Evolutionary conservation across 441 rosid genomes (phyloP).

Genomic region (Daphne laureola): DNA sequence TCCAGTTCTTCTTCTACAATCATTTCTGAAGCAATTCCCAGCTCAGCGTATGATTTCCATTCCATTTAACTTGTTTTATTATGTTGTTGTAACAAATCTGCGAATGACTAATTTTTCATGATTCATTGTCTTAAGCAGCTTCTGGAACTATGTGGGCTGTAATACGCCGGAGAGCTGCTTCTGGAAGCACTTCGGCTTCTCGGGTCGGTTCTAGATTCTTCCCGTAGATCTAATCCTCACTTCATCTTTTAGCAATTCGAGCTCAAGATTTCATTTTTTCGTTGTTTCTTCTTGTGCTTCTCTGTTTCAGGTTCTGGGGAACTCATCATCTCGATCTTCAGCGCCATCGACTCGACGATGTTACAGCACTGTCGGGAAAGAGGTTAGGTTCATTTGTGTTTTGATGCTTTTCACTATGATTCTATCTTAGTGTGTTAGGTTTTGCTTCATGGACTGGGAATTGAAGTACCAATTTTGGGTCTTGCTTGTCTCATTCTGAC

Average conservation of each 20-base stretch:
- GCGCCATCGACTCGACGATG: constrained; percentile 9
- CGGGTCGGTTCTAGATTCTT: constrained; percentile 17
- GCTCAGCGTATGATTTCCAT: constrained; percentile 36
- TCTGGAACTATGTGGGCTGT: constrained; percentile 28
- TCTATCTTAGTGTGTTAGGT: no score
- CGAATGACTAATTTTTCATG: neutral
- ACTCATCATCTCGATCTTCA: constrained; percentile 15
- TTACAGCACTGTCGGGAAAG: constrained; percentile 12
- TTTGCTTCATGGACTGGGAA: no score
- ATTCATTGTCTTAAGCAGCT: neutral
- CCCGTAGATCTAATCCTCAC: neutral
- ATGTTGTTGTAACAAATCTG: no score
- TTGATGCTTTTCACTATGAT: neutral
- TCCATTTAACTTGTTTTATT: neutral
- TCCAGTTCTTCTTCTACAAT: no score
- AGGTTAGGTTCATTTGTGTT: constrained; percentile 13
- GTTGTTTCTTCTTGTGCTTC: neutral
- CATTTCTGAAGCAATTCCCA: constrained; percentile 21
- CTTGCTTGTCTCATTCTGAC: no score
- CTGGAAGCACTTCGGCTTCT: constrained; percentile 18
- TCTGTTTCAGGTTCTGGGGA: constrained; percentile 13
- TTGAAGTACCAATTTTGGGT: no score
- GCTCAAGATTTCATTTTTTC: neutral
- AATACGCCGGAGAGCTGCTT: constrained; percentile 20
- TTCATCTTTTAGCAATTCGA: neutral